Evolutionary conservation across 202 grass and related monocot genomes (phyloP), one percentile per base, ranked within the genome.

Genomic region (Digitaria exilis): DNA sequence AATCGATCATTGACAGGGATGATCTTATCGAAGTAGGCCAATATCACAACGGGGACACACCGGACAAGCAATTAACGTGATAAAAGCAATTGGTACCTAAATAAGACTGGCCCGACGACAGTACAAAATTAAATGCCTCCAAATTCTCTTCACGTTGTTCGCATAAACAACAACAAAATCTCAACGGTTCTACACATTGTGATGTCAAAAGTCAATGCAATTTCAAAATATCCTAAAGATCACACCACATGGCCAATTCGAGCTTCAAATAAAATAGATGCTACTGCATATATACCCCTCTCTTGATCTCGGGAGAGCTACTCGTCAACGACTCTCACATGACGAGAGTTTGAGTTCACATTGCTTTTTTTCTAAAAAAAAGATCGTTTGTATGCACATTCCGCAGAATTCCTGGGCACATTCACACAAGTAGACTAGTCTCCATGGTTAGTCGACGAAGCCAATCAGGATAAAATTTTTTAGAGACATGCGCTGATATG

Each of bases 401-500:
- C 11, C 16, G 19, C 10, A 71, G 22, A 35, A 44, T 85, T 65
- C 28, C 7, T 13, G 32, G 31, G 41, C 19, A 39, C 30, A 34
- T 54, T 21, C 21, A 50, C 11, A 65, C 49, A 22, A 66, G 46
- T 84, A 34, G 72, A 76, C 37, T 77, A 77, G 42, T 85, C 64
- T 71, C 34, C 29, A 15, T n/a, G n/a, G n/a, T n/a, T n/a, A n/a
- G 72, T 43, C 34, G 14, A 55, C 50, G 81, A 80, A 76, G 46
- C 9, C 32, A 9, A 62, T 44, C 13, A 69, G 66, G 82, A 80
- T 65, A 71, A 50, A 5, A 6, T 24, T 32, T 63, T 77, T 29
- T 60, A 19, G n/a, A 58, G 6, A 56, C 51, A n/a, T 55, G 45
- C 18, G 62, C 37, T 9, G 37, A 54, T 21, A 21, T 14, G 31